Percentiles rank a stretch among this genome's conserved stretches.
phyloP scores from a whole-genome alignment of 495 filamentous ascomycete genomes.

The Diplogelasinospora grovesii region DNA sequence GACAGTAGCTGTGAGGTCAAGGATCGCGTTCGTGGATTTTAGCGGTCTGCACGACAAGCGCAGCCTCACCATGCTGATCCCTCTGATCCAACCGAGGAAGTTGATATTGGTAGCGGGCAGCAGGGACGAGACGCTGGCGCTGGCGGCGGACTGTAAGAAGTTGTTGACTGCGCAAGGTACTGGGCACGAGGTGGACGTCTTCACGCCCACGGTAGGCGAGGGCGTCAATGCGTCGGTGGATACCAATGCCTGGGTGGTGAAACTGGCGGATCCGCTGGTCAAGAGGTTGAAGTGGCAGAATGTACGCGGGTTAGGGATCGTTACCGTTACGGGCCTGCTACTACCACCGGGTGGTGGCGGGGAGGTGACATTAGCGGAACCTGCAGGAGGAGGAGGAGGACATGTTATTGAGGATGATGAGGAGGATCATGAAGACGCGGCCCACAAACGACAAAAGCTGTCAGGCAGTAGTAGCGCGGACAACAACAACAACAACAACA shows the following conservation, averaged over 20 bases:
- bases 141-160: conserved; percentile 77
- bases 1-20: conserved; percentile 58
- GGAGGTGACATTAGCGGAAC: conserved; percentile 35
- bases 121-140: conserved; percentile 62
- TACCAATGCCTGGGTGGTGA: conserved; percentile 95
- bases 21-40: conserved; percentile 85
- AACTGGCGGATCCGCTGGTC: conserved; percentile 74
- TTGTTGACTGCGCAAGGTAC: conserved; percentile 49
- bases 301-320: conserved; percentile 79
- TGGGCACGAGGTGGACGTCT: conserved; percentile 53
- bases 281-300: conserved; percentile 90
- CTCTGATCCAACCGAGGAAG: conserved; percentile 88
- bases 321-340: conserved; percentile 68
- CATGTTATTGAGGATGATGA: conserved; percentile 28
- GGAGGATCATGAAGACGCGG: conserved; percentile 13
- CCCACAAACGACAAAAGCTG: conserved; percentile 26
- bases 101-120: conserved; percentile 81
- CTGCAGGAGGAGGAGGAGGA: no score
- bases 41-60: conserved; percentile 88
- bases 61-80: conserved; percentile 88
- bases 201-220: conserved; percentile 66
- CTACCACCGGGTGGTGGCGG: conserved; percentile 40
- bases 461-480: no score
- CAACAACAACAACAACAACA: no score
- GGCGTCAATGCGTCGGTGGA: conserved; percentile 87